These are phyloP conservation scores for Aspergillus sp. DNA, from an alignment of 2,329 filamentous ascomycete species.

Conservation along the genomic window DNA sequence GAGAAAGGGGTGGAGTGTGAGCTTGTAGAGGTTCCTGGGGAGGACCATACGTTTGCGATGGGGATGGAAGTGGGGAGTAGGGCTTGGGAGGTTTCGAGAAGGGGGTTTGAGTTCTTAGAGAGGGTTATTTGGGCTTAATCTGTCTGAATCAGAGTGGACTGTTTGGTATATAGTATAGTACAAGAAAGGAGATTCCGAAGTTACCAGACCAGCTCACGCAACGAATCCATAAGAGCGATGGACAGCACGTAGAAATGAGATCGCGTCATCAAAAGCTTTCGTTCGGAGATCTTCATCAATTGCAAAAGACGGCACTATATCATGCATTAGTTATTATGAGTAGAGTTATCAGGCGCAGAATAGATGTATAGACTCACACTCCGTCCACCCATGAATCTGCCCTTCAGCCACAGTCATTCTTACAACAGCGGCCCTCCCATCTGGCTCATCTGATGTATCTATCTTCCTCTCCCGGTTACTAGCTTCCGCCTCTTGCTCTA, in stretches of 20 bases:
- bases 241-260: background rate
- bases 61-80: slow-evolving; percentile 42
- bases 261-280: background rate
- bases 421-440: background rate
- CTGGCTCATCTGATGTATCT: background rate
- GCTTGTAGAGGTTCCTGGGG: slow-evolving; percentile 40
- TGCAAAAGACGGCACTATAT: background rate
- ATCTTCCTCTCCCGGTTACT: background rate
- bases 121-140: slow-evolving; percentile 13
- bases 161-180: no score
- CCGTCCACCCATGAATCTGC: slow-evolving; percentile 5
- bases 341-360: background rate
- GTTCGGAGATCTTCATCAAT: background rate
- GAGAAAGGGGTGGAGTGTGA: slow-evolving; percentile 34
- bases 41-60: slow-evolving; percentile 47
- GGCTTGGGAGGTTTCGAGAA: slow-evolving; percentile 36
- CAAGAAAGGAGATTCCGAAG: no score
- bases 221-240: background rate
- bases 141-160: no score
- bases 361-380: background rate
- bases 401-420: background rate
- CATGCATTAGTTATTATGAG: background rate
- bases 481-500: slow-evolving; percentile 7
- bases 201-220: no score
- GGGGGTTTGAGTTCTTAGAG: slow-evolving; percentile 47